phyloP scores from a whole-genome alignment of 108 stramenopile species.

The Skeletonema menzelii region DNA sequence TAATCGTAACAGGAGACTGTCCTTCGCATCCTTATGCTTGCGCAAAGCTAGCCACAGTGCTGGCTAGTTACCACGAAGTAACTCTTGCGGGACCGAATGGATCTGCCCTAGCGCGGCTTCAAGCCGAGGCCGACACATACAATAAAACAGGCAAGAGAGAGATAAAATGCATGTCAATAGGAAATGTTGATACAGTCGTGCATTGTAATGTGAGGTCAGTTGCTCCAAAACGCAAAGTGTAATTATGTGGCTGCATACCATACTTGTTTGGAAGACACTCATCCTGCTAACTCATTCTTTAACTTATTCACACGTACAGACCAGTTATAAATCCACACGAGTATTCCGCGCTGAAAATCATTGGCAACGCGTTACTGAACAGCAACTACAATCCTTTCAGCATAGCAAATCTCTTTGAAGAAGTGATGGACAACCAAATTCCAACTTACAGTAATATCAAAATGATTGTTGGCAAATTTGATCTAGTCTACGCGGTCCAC shows the following conservation, averaged over 20 bases:
- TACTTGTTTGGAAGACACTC: not conserved
- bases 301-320: not conserved
- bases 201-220: not conserved
- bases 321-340: not conserved
- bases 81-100: not conserved
- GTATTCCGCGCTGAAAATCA: not conserved
- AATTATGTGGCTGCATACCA: not conserved
- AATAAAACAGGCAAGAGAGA: not conserved
- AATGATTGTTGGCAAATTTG: not conserved
- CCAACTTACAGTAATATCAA: slow-evolving; percentile 6
- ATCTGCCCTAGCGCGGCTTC: not conserved
- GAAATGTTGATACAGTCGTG: not conserved
- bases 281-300: not conserved
- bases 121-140: not conserved
- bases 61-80: not conserved
- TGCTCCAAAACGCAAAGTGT: not conserved
- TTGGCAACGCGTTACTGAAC: not conserved
- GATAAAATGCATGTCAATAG: not conserved
- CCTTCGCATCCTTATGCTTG: not conserved
- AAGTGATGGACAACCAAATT: slow-evolving; percentile 13
- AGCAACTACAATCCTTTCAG: slow-evolving; percentile 9
- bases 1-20: not conserved
- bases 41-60: not conserved
- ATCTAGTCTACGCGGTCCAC: slow-evolving; percentile 11
- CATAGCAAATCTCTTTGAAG: not conserved